phyloP scores from a whole-genome alignment of 371 early-diverging fungal species.

The Syncephalastrum contaminatum region DNA sequence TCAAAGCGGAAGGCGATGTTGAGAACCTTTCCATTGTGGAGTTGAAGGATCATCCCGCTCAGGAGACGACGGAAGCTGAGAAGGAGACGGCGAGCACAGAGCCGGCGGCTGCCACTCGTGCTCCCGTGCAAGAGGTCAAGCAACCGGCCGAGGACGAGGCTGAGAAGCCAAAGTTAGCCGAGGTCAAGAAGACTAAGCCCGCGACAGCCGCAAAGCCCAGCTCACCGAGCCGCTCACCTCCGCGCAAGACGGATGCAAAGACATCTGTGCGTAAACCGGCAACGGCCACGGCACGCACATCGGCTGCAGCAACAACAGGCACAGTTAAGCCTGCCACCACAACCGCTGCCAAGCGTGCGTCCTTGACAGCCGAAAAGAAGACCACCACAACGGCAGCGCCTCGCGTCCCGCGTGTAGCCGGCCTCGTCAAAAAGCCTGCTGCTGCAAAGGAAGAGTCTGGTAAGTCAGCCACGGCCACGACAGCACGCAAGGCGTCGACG shows the following conservation, averaged over 20 bases:
- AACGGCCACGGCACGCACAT: no score
- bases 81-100: background rate
- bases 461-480: conserved; percentile 4
- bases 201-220: no score
- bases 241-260: conserved; percentile 2
- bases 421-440: conserved; percentile 1
- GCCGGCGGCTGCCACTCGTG: no score
- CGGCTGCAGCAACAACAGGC: no score
- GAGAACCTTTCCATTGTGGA: background rate
- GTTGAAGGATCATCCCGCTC: background rate
- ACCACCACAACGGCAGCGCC: conserved; percentile 3
- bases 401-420: conserved; percentile 26
- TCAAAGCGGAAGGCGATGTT: background rate
- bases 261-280: no score
- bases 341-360: conserved; percentile 6
- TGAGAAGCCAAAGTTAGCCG: background rate
- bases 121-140: no score
- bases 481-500: background rate
- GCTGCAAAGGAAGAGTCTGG: conserved; percentile 1
- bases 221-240: background rate
- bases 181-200: no score
- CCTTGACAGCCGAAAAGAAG: conserved; percentile 1
- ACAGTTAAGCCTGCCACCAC: background rate
- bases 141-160: conserved; percentile 1
- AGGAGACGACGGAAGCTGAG: background rate